phyloP scores from a whole-genome alignment of 2,329 filamentous ascomycete genomes.

The Ceratocystis papillata region DNA sequence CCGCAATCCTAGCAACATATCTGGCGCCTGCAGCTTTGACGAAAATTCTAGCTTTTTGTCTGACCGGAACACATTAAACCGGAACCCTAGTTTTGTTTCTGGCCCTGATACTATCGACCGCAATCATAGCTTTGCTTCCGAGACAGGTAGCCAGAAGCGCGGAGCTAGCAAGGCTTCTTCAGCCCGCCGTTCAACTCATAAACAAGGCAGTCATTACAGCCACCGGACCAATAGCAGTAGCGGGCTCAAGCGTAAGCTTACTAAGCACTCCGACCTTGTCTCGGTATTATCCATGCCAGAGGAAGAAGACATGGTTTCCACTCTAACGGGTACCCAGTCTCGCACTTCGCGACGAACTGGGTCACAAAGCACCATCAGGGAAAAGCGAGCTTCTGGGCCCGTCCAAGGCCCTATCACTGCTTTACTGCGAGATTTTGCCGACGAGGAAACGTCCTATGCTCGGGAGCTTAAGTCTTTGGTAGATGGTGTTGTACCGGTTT shows the following conservation, averaged over 20 bases:
- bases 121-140: constrained; percentile 18
- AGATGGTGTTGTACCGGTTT: constrained; percentile 86
- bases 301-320: constrained; percentile 46
- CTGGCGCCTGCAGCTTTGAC: constrained; percentile 5
- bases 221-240: constrained; percentile 17
- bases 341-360: constrained; percentile 16
- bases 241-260: constrained; percentile 62
- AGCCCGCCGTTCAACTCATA: constrained; percentile 10
- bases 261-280: constrained; percentile 86
- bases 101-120: constrained; percentile 18
- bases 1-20: constrained; percentile 18
- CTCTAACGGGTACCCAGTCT: constrained; percentile 36
- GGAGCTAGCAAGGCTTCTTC: constrained; percentile 12
- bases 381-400: constrained; percentile 10
- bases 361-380: constrained; percentile 16
- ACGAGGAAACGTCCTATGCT: constrained; percentile 79
- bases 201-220: constrained; percentile 19
- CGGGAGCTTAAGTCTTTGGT: constrained; percentile 86
- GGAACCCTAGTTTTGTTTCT: constrained; percentile 16
- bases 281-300: constrained; percentile 74
- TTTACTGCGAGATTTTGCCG: constrained; percentile 65
- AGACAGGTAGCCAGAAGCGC: constrained; percentile 1
- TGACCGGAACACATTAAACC: constrained; percentile 4
- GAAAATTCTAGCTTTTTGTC: constrained; percentile 12
- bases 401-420: constrained; percentile 52